These are phyloP conservation scores for Saccharomycopsis sp. DNA, from an alignment of 805 yeast species.

Conservation along the genomic window DNA sequence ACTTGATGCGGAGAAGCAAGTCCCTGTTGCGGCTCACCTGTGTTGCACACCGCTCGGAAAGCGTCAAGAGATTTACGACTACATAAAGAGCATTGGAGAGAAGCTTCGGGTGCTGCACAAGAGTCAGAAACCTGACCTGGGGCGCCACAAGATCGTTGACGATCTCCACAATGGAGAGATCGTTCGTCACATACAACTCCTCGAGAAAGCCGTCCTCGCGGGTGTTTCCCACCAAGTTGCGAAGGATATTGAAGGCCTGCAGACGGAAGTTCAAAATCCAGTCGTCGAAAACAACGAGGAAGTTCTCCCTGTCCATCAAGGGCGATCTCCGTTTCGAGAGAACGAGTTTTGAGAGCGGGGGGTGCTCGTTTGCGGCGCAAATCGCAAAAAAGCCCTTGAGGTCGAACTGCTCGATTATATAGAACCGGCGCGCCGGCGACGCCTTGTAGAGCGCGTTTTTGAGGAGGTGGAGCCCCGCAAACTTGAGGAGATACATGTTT, in stretches of 20 bases:
- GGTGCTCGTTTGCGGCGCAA: too few species aligned
- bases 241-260: constrained; percentile 1
- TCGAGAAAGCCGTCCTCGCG: neutral
- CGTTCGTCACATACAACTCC: neutral
- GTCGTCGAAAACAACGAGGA: too few species aligned
- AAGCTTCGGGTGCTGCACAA: neutral
- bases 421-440: neutral
- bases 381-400: neutral
- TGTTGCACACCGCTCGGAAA: constrained; percentile 8
- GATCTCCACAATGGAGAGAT: neutral
- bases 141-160: neutral
- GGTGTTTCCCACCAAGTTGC: constrained; percentile 5
- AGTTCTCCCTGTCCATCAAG: too few species aligned
- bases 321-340: too few species aligned
- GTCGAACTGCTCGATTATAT: neutral
- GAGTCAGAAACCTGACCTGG: constrained; percentile 4
- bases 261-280: constrained; percentile 4
- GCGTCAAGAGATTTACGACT: constrained; percentile 10
- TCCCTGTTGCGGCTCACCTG: neutral
- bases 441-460: constrained; percentile 14
- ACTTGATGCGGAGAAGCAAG: neutral
- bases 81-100: constrained; percentile 11
- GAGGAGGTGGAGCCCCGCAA: constrained; percentile 5
- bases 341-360: too few species aligned
- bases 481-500: constrained; percentile 2